phyloP scores from a whole-genome alignment of 495 filamentous ascomycete genomes.

The Cryomyces minteri region DNA sequence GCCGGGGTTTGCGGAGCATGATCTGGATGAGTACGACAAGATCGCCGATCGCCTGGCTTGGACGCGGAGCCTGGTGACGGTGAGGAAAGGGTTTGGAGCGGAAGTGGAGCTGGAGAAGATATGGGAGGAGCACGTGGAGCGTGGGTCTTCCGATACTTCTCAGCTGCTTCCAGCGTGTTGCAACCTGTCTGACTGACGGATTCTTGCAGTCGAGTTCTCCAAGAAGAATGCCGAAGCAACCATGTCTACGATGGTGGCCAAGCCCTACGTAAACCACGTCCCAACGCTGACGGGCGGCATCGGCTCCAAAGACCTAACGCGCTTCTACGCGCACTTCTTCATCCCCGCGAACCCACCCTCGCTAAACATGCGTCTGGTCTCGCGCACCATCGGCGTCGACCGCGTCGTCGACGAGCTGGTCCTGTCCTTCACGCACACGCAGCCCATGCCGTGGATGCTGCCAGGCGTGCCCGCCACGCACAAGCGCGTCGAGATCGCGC shows the following conservation, averaged over 20 bases:
- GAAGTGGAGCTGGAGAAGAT: constrained; percentile 17
- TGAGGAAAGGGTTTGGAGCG: constrained; percentile 16
- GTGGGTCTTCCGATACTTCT: not conserved
- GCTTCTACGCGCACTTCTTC: constrained; percentile 22
- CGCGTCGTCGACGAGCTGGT: constrained; percentile 22
- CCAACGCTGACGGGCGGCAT: constrained; percentile 19
- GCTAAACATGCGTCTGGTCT: constrained; percentile 15
- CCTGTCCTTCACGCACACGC: constrained; percentile 18
- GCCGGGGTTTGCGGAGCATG: constrained; percentile 40
- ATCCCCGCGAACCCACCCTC: constrained; percentile 15
- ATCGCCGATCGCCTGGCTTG: constrained; percentile 33
- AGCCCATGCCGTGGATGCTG: constrained; percentile 19
- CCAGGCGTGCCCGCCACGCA: constrained; percentile 19
- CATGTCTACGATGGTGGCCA: constrained; percentile 15
- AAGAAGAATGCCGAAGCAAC: constrained; percentile 10
- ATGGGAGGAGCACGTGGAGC: constrained; percentile 15
- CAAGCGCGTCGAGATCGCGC: constrained; percentile 16
- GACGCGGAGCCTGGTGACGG: constrained; percentile 29
- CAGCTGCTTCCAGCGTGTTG: too few species aligned
- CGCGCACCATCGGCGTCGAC: constrained; percentile 18
- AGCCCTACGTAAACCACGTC: constrained; percentile 19
- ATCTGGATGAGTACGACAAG: constrained; percentile 33
- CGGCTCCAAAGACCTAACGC: constrained; percentile 13
- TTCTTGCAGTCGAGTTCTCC: not conserved
- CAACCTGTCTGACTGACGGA: too few species aligned